These are phyloP conservation scores for Neoscytalidium dimidiatum DNA, from an alignment of 2,329 filamentous ascomycete genomes.

Conservation along the genomic window DNA sequence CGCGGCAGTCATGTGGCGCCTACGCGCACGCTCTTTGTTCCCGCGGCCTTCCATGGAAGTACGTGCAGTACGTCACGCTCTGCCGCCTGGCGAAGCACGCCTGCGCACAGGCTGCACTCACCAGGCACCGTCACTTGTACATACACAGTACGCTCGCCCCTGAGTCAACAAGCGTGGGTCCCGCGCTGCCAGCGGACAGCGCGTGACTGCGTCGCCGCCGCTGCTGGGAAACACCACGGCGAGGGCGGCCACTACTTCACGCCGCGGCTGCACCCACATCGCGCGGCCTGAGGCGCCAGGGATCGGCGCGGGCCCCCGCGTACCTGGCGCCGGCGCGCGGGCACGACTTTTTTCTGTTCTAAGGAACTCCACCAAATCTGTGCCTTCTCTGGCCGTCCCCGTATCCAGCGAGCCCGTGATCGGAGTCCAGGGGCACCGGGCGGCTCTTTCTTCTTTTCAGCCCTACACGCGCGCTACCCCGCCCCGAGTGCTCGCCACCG, in stretches of 20 bases:
- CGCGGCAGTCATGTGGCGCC: conserved; percentile 8
- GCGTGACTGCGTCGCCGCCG: not conserved
- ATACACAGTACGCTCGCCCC: not conserved
- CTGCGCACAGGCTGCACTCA: not conserved
- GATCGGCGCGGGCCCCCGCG: conserved; percentile 14
- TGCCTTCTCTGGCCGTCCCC: conserved; percentile 6
- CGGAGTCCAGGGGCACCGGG: not conserved
- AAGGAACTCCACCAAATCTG: not conserved
- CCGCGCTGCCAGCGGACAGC: not conserved
- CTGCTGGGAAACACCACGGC: not conserved
- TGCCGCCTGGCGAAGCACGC: not conserved
- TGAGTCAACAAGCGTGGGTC: not conserved
- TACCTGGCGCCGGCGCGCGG: not conserved
- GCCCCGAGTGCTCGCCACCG: not conserved
- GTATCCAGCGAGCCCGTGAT: not conserved
- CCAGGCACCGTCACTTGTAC: conserved; percentile 9
- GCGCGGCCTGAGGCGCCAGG: not conserved
- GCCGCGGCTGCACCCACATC: not conserved
- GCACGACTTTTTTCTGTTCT: conserved; percentile 1
- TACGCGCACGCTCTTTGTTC: too few species aligned
- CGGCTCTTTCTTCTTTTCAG: not conserved
- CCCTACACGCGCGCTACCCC: not conserved
- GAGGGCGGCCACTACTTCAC: not conserved
- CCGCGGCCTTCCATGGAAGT: conserved; percentile 12
- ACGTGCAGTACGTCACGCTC: conserved; percentile 8